Conservation (phyloP, 192 early-diverging fungal species). For the Coemansia sp. region DNA sequence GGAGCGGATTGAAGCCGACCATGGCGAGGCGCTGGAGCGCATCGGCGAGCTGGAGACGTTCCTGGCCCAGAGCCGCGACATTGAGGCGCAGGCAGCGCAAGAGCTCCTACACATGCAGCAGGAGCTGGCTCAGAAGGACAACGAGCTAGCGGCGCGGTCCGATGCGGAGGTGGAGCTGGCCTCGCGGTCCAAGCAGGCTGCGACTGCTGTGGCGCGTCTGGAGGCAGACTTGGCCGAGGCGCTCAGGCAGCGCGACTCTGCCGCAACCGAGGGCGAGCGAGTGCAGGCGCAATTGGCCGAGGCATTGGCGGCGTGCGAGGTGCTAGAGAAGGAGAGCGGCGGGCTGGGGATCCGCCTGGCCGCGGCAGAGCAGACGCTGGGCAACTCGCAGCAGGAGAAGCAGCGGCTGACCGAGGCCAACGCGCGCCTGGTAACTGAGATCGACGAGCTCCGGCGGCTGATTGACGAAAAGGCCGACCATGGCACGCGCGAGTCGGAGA, state of each 20-base stretch:
- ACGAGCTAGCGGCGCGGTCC: conserved; percentile 17
- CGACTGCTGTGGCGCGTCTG: conserved; percentile 12
- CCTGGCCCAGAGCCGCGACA: conserved; percentile 16
- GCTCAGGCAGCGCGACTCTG: conserved; percentile 4
- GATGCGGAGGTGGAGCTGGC: conserved; percentile 19
- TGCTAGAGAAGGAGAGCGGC: conserved; percentile 59
- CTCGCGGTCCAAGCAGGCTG: conserved; percentile 16
- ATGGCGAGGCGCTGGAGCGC: conserved; percentile 20
- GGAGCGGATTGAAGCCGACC: conserved; percentile 28
- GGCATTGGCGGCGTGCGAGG: conserved; percentile 21
- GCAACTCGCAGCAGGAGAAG: conserved; percentile 36
- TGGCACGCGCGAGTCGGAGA: conserved; percentile 58
- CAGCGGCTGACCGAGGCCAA: conserved; percentile 33
- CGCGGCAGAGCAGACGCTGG: conserved; percentile 47
- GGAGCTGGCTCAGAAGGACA: conserved; percentile 20
- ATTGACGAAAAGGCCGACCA: conserved; percentile 64
- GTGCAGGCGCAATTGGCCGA: conserved; percentile 18
- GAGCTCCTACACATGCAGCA: conserved; percentile 23
- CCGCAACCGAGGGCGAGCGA: conserved; percentile 8
- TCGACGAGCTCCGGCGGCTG: conserved; percentile 53
- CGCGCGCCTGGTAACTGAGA: conserved; percentile 51
- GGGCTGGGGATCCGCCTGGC: conserved; percentile 63
- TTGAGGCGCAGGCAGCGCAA: conserved; percentile 22
- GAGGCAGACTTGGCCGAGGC: conserved; percentile 23
- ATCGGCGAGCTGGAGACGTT: conserved; percentile 24